These are phyloP conservation scores for Didymella pomorum DNA, from an alignment of 2,329 filamentous ascomycete genomes.

Conservation along the genomic window DNA sequence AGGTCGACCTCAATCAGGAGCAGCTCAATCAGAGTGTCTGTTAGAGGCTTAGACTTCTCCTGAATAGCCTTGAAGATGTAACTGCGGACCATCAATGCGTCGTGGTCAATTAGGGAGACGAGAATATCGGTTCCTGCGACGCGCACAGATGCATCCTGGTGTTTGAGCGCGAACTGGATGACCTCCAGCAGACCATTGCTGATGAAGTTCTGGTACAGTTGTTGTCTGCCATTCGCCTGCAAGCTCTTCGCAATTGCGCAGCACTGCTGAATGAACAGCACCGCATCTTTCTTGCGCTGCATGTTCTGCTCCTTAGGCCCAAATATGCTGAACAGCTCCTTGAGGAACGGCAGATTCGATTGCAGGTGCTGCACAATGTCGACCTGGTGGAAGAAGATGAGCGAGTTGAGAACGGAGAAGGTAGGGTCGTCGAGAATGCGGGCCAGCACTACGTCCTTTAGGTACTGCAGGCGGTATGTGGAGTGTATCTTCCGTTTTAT, in stretches of 20 bases:
- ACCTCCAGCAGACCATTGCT: slow-evolving; percentile 85
- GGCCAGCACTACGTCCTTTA: slow-evolving; percentile 97
- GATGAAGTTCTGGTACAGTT: slow-evolving; percentile 89
- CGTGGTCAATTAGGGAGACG: slow-evolving; percentile 93
- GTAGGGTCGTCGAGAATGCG: slow-evolving; percentile 97
- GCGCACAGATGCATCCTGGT: slow-evolving; percentile 82
- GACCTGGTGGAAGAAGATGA: slow-evolving; percentile 99
- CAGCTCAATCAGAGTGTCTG: slow-evolving; percentile 90
- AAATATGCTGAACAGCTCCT: slow-evolving; percentile 89
- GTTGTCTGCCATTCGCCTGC: slow-evolving; percentile 80
- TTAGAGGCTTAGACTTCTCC: slow-evolving; percentile 84
- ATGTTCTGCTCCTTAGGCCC: slow-evolving; percentile 68
- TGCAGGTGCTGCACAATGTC: slow-evolving; percentile 98
- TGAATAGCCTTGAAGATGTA: slow-evolving; percentile 92
- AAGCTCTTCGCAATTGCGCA: slow-evolving; percentile 93
- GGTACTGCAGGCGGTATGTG: slow-evolving; percentile 93
- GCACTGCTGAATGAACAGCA: slow-evolving; percentile 96
- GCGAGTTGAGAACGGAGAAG: slow-evolving; percentile 94
- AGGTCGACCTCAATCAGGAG: slow-evolving; percentile 90
- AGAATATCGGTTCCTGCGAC: slow-evolving; percentile 94
- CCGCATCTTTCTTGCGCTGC: slow-evolving; percentile 87
- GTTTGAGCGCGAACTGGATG: slow-evolving; percentile 89
- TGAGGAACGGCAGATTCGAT: slow-evolving; percentile 76
- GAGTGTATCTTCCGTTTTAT: slow-evolving; percentile 93
- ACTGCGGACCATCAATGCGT: slow-evolving; percentile 90